A percentile compares a stretch with the other conserved stretches of the same genome.
phyloP scores from a whole-genome alignment of 2,329 filamentous ascomycete species.

The Grosmannia huntii region DNA sequence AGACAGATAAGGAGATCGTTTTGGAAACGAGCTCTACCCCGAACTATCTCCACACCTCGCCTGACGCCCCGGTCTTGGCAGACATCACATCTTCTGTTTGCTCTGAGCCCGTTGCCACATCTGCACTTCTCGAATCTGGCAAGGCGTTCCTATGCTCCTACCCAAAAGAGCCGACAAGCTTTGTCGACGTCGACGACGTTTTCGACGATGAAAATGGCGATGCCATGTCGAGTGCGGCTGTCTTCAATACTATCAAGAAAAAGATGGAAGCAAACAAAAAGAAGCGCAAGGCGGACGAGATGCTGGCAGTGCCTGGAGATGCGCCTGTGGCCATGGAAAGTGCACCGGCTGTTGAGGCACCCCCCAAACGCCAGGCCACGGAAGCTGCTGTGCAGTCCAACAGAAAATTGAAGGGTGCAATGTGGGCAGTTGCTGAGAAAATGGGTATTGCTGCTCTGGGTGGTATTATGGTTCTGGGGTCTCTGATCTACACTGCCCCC shows the following conservation, averaged over 20 bases:
- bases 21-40: not conserved
- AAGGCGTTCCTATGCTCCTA: constrained; percentile 1
- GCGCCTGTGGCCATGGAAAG: not conserved
- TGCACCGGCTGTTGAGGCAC: not conserved
- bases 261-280: not conserved
- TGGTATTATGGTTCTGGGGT: constrained; percentile 22
- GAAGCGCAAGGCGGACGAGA: constrained; percentile 22
- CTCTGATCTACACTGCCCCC: constrained; percentile 26
- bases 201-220: not conserved
- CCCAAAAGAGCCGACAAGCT: not conserved
- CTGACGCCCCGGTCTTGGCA: not conserved
- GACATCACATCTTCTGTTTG: not conserved
- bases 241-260: not conserved
- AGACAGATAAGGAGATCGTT: not conserved
- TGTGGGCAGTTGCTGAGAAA: constrained; percentile 10
- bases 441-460: constrained; percentile 25
- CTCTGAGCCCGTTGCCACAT: not conserved
- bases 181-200: not conserved
- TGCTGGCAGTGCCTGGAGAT: constrained; percentile 4
- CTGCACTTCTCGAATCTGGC: not conserved
- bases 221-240: constrained; percentile 6
- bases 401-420: not conserved
- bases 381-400: not conserved
- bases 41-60: not conserved
- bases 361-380: constrained; percentile 10